phyloP scores from a whole-genome alignment of 257 asterid species.

The Anisodus acutangulus region DNA sequence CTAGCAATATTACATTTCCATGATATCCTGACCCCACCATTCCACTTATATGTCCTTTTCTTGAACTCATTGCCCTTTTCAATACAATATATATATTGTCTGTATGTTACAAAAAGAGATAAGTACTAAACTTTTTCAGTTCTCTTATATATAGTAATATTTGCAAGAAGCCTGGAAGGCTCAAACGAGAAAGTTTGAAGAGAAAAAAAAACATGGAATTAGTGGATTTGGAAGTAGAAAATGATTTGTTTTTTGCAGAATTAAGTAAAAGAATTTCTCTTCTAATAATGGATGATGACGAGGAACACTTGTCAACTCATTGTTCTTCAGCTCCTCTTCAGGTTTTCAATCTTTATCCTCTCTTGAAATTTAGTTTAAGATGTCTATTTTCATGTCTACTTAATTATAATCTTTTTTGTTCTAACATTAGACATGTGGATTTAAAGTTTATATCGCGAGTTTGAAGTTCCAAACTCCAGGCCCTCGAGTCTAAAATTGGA shows the following conservation, averaged over 20 bases:
- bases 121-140: too few species aligned
- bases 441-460: too few species aligned
- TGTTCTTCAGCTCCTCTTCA: conserved; percentile 56
- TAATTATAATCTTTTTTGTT: too few species aligned
- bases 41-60: background rate
- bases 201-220: conserved; percentile 47
- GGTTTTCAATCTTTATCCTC: conserved; percentile 35
- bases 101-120: background rate
- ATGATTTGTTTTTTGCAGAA: conserved; percentile 79
- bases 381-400: too few species aligned
- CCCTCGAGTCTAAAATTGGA: too few species aligned
- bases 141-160: too few species aligned
- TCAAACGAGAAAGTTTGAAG: background rate
- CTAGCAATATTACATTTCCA: too few species aligned
- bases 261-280: conserved; percentile 80
- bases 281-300: conserved; percentile 82
- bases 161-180: background rate
- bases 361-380: too few species aligned
- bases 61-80: background rate
- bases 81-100: background rate
- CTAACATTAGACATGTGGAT: too few species aligned
- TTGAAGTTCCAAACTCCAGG: too few species aligned
- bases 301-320: conserved; percentile 39
- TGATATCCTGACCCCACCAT: conserved; percentile 1
- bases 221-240: conserved; percentile 59